phyloP scores from a whole-genome alignment of 805 yeast species.

The Wickerhamiella domercqiae region DNA sequence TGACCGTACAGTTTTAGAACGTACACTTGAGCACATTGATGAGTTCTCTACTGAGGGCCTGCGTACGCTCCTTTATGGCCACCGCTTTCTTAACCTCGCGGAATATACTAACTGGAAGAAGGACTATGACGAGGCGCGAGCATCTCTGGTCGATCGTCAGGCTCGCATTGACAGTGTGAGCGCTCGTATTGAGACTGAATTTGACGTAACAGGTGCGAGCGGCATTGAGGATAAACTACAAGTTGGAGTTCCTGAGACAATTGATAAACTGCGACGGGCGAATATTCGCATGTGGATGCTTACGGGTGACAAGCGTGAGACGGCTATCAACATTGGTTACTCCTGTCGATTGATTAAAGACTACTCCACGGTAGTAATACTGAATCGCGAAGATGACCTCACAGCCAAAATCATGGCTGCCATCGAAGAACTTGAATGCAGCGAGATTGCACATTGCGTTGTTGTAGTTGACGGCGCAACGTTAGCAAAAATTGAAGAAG shows the following conservation, averaged over 20 bases:
- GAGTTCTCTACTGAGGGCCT: slow-evolving; percentile 91
- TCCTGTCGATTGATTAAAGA: slow-evolving; percentile 88
- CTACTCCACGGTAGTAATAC: slow-evolving; percentile 72
- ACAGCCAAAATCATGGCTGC: slow-evolving; percentile 60
- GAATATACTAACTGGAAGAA: slow-evolving; percentile 54
- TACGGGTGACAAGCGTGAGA: slow-evolving; percentile 97
- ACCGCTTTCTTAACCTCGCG: slow-evolving; percentile 45
- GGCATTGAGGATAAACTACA: slow-evolving; percentile 97
- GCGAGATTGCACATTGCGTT: slow-evolving; percentile 83
- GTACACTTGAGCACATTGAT: slow-evolving; percentile 79
- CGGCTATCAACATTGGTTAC: slow-evolving; percentile 94
- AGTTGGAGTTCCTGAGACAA: slow-evolving; percentile 97
- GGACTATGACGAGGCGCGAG: slow-evolving; percentile 62
- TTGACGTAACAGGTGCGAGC: slow-evolving; percentile 84
- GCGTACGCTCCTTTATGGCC: slow-evolving; percentile 75
- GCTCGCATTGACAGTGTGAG: slow-evolving; percentile 77
- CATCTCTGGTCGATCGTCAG: slow-evolving; percentile 60
- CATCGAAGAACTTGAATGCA: slow-evolving; percentile 52
- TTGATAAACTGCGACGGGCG: slow-evolving; percentile 86
- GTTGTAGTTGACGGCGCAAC: slow-evolving; percentile 93
- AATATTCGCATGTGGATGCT: slow-evolving; percentile 96
- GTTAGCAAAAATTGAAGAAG: slow-evolving; percentile 53
- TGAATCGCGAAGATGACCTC: slow-evolving; percentile 41
- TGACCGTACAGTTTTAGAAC: slow-evolving; percentile 65
- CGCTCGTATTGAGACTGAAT: slow-evolving; percentile 65